Conservation (phyloP, 176 grass and related monocot genomes). For the Raddia distichophylla region DNA sequence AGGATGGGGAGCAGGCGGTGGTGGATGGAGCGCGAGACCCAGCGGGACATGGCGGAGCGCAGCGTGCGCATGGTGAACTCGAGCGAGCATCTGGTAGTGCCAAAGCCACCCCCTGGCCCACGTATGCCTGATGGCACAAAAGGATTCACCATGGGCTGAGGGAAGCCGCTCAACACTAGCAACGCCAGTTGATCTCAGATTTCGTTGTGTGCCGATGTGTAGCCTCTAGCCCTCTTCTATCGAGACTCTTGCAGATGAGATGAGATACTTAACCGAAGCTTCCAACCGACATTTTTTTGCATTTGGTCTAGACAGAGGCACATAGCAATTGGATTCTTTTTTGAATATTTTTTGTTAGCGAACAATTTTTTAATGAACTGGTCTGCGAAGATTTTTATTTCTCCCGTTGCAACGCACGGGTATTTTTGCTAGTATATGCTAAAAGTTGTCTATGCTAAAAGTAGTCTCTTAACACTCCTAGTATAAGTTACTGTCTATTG, state of each 20-base stretch:
- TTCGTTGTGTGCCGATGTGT: neutral
- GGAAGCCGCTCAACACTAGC: slow-evolving; percentile 55
- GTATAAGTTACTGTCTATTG: no score
- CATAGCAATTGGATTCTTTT: no score
- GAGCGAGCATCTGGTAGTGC: slow-evolving; percentile 64
- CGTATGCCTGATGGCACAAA: slow-evolving; percentile 97
- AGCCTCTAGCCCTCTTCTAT: neutral
- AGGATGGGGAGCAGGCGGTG: slow-evolving; percentile 73
- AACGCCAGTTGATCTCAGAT: slow-evolving; percentile 29
- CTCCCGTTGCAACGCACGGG: no score
- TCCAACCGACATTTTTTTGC: slow-evolving; percentile 5
- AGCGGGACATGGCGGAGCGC: slow-evolving; percentile 85
- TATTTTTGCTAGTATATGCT: no score
- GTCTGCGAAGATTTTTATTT: no score
- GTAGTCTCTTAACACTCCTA: no score
- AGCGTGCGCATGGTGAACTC: slow-evolving; percentile 94
- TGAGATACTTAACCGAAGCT: neutral
- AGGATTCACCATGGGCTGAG: slow-evolving; percentile 88
- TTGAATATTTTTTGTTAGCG: no score
- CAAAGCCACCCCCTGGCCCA: slow-evolving; percentile 81
- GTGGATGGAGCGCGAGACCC: slow-evolving; percentile 91
- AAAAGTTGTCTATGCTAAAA: no score
- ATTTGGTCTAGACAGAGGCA: no score
- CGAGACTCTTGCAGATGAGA: neutral
- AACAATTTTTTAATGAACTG: no score